Percentiles rank a stretch among this genome's conserved stretches.
Conservation (phyloP, 2,329 filamentous ascomycete genomes). For the Penicillium sp. region DNA sequence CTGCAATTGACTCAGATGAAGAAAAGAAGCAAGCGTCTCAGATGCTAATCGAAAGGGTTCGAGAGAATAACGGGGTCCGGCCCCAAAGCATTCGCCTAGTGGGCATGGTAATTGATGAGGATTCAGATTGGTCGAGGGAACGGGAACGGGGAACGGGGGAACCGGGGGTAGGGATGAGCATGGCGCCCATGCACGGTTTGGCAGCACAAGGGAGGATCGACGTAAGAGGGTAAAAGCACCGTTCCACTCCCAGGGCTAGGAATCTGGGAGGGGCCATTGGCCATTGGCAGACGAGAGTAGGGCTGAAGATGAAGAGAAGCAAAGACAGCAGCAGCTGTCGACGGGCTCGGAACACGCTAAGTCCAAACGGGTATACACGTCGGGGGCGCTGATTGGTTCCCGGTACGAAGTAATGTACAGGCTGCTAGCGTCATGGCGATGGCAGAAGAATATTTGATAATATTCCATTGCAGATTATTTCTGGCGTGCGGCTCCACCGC, state of each 20-base stretch:
- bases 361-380: too few relatives aligned
- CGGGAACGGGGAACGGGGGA: too few relatives aligned
- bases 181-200: slow-evolving; percentile 9
- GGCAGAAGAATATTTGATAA: too few relatives aligned
- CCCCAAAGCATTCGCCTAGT: too few relatives aligned
- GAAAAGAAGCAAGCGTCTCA: slow-evolving; percentile 4
- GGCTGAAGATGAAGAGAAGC: slow-evolving; percentile 11
- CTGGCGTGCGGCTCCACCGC: too few relatives aligned
- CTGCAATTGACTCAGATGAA: slow-evolving; percentile 15
- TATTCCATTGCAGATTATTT: too few relatives aligned
- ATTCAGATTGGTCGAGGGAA: too few relatives aligned
- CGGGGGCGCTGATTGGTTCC: too few relatives aligned
- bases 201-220: slow-evolving; percentile 10
- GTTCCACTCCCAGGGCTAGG: neutral
- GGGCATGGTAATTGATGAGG: too few relatives aligned
- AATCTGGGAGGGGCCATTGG: slow-evolving; percentile 4
- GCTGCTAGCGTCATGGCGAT: too few relatives aligned
- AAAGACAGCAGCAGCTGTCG: slow-evolving; percentile 1
- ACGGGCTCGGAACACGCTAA: too few relatives aligned
- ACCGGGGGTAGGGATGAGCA: slow-evolving; percentile 2
- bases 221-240: slow-evolving; percentile 3
- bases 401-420: too few relatives aligned
- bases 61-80: neutral
- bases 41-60: neutral
- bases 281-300: slow-evolving; percentile 11